Evolutionary conservation across 2,329 filamentous ascomycete genomes (phyloP).

Genomic region (Fusarium sp.): DNA sequence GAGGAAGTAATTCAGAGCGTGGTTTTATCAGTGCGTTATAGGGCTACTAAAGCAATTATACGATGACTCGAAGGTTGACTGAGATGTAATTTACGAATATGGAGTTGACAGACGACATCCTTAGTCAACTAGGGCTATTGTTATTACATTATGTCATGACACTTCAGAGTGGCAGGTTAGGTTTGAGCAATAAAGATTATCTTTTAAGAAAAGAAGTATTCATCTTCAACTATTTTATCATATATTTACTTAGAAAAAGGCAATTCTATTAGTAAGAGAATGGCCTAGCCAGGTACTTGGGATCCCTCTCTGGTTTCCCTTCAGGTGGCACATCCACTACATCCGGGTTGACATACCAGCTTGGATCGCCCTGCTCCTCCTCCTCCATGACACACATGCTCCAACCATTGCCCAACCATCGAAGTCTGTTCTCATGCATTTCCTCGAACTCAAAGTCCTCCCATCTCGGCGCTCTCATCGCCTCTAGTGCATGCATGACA

Average conservation of each 20-base stretch:
- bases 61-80: neutral
- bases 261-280: neutral
- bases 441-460: conserved; percentile 2
- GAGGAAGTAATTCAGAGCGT: neutral
- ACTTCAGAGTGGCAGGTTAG: neutral
- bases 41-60: neutral
- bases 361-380: neutral
- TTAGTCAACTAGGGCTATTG: accelerated
- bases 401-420: neutral
- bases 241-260: neutral
- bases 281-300: neutral
- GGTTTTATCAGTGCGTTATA: neutral
- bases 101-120: neutral
- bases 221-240: accelerated
- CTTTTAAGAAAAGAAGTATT: neutral
- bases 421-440: neutral
- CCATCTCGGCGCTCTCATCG: neutral
- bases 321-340: neutral
- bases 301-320: neutral
- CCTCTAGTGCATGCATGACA: neutral
- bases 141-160: neutral
- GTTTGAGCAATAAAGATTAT: neutral
- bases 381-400: neutral
- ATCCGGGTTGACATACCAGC: neutral
- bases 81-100: neutral